Conservation (phyloP, 2,329 filamentous ascomycete genomes). For the Verticillium dahliae region DNA sequence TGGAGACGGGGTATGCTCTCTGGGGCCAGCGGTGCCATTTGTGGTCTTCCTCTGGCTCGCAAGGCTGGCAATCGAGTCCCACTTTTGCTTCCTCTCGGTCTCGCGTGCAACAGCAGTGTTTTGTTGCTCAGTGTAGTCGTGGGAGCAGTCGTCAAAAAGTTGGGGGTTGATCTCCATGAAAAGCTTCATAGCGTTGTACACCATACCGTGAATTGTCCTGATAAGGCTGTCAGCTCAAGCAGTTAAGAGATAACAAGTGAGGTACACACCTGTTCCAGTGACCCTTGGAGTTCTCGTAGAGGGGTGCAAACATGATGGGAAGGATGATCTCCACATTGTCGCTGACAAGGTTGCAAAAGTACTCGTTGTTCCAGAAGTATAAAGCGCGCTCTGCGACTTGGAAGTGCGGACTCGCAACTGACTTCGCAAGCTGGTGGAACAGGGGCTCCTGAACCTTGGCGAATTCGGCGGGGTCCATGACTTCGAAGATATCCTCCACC, state of each 20-base stretch:
- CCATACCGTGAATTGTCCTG: slow-evolving; percentile 98
- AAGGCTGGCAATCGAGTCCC: slow-evolving; percentile 78
- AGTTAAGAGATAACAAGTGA: neutral
- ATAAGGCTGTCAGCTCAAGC: too few relatives aligned
- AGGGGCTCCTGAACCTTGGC: slow-evolving; percentile 97
- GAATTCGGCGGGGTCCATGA: slow-evolving; percentile 98
- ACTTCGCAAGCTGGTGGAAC: slow-evolving; percentile 96
- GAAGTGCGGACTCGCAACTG: slow-evolving; percentile 96
- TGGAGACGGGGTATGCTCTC: slow-evolving; percentile 30
- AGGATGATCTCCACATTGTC: slow-evolving; percentile 98
- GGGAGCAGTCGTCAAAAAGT: slow-evolving; percentile 96
- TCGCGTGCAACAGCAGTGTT: slow-evolving; percentile 85
- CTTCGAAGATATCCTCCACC: slow-evolving; percentile 98
- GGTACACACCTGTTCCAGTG: slow-evolving; percentile 85
- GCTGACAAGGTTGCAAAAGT: slow-evolving; percentile 98
- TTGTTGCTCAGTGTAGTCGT: slow-evolving; percentile 95
- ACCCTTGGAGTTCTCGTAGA: slow-evolving; percentile 98
- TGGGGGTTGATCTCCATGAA: slow-evolving; percentile 99
- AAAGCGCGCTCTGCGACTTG: slow-evolving; percentile 95
- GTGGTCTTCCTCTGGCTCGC: slow-evolving; percentile 60
- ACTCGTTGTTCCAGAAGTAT: slow-evolving; percentile 99
- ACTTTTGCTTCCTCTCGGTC: slow-evolving; percentile 74
- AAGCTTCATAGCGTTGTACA: slow-evolving; percentile 99
- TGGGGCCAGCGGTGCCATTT: slow-evolving; percentile 25
- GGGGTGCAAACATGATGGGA: slow-evolving; percentile 97